Evolutionary conservation across 176 grass and related monocot genomes (phyloP).

Genomic region (Alopecurus myosuroides): DNA sequence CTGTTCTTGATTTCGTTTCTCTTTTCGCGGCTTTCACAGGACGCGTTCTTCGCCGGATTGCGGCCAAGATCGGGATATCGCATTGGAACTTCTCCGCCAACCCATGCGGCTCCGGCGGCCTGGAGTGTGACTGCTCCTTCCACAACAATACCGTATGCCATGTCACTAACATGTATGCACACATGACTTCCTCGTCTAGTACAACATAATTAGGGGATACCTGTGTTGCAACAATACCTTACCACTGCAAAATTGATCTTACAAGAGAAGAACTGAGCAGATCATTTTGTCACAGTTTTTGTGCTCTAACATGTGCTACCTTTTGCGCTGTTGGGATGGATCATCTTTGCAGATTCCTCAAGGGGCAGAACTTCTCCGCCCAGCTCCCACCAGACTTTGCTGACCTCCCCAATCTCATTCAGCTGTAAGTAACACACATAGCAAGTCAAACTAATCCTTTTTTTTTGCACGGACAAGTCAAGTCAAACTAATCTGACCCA

Average conservation of each 20-base stretch:
- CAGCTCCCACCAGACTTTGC: conserved; percentile 67
- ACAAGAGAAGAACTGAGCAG: background rate
- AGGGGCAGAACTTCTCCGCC: conserved; percentile 50
- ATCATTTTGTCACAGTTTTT: background rate
- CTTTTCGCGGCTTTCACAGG: conserved; percentile 16
- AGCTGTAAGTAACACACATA: conserved; percentile 50
- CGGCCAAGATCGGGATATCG: conserved; percentile 24
- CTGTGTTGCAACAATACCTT: background rate
- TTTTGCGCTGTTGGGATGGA: background rate
- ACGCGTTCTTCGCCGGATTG: conserved; percentile 36
- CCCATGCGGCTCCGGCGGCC: conserved; percentile 28
- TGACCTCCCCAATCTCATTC: conserved; percentile 55
- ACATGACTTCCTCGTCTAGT: background rate
- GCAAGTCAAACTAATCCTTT: background rate
- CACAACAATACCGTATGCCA: conserved; percentile 51
- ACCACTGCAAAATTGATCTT: background rate
- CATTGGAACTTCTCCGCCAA: conserved; percentile 65
- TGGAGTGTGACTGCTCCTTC: conserved; percentile 74
- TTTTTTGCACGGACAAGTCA: too few species aligned
- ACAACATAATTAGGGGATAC: background rate
- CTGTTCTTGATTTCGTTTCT: background rate
- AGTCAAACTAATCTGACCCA: background rate
- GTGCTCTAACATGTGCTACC: background rate
- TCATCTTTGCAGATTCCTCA: conserved; percentile 39
- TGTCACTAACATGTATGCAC: conserved; percentile 57